These are phyloP conservation scores for Claviceps purpurea DNA, from an alignment of 2,329 filamentous ascomycete species.

Conservation along the genomic window DNA sequence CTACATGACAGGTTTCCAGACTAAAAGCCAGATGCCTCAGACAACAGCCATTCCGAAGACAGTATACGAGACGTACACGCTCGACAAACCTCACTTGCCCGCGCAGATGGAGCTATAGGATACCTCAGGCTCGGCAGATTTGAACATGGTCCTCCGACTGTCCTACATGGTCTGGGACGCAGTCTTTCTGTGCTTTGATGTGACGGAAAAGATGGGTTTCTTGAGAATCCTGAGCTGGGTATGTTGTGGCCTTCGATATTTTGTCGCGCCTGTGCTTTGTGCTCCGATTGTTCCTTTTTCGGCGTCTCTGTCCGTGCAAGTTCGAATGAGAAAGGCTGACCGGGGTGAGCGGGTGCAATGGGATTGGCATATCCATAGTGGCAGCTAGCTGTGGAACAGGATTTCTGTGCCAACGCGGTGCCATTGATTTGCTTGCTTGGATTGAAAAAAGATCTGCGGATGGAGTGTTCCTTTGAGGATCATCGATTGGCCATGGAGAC, in stretches of 20 bases:
- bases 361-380: conserved; percentile 4
- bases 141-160: conserved; percentile 20
- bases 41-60: conserved; percentile 20
- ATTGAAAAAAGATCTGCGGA: conserved; percentile 20
- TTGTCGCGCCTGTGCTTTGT: not conserved
- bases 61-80: conserved; percentile 22
- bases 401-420: conserved; percentile 2
- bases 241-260: not conserved
- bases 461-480: conserved; percentile 6
- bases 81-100: conserved; percentile 12
- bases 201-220: conserved; percentile 20
- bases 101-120: conserved; percentile 25
- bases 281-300: not conserved
- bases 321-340: not conserved
- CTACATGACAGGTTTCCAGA: not conserved
- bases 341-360: not conserved
- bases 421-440: conserved; percentile 21
- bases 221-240: conserved; percentile 24
- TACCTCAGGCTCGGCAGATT: conserved; percentile 25
- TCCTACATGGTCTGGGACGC: conserved; percentile 24
- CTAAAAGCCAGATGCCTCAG: conserved; percentile 8
- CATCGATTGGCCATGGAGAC: conserved; percentile 4
- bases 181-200: conserved; percentile 27
- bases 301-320: not conserved
- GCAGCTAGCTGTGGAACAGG: conserved; percentile 11